A percentile compares a stretch with the other conserved stretches of the same genome.
Evolutionary conservation across 129 eudicot species (phyloP).

Genomic region (Glebionis coronaria): DNA sequence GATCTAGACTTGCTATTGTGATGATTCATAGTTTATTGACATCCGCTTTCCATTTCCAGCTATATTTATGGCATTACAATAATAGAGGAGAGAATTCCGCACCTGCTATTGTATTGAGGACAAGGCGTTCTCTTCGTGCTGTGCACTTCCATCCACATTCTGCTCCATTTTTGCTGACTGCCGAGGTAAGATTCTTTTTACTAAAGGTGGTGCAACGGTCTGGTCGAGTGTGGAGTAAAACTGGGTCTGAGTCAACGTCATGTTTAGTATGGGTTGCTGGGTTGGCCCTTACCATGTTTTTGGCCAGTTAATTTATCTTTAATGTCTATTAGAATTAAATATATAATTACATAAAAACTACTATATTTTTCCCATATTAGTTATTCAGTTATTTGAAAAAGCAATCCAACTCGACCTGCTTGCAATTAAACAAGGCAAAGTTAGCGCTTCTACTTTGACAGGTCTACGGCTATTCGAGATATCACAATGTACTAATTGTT

Average conservation of each 20-base stretch:
- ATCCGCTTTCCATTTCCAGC: conserved; percentile 42
- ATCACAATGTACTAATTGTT: conserved; percentile 7
- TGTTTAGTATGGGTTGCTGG: background rate
- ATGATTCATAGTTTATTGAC: background rate
- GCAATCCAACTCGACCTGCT: background rate
- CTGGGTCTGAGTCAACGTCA: background rate
- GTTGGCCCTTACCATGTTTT: background rate
- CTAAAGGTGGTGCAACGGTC: background rate
- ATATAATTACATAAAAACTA: background rate
- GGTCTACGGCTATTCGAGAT: background rate
- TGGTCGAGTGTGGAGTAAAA: background rate
- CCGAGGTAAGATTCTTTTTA: conserved; percentile 64
- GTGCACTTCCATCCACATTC: conserved; percentile 97
- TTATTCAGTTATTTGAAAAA: background rate
- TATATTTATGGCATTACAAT: conserved; percentile 90
- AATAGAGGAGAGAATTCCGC: conserved; percentile 59
- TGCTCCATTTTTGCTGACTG: conserved; percentile 90
- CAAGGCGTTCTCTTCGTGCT: conserved; percentile 93
- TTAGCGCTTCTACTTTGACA: background rate
- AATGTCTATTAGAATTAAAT: no score
- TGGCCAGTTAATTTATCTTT: background rate
- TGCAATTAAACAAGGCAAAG: background rate
- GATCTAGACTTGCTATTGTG: background rate
- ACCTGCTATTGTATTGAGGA: conserved; percentile 75
- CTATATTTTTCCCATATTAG: background rate